Conservation (phyloP, 257 asterid species). For the Nicotiana knightiana region DNA sequence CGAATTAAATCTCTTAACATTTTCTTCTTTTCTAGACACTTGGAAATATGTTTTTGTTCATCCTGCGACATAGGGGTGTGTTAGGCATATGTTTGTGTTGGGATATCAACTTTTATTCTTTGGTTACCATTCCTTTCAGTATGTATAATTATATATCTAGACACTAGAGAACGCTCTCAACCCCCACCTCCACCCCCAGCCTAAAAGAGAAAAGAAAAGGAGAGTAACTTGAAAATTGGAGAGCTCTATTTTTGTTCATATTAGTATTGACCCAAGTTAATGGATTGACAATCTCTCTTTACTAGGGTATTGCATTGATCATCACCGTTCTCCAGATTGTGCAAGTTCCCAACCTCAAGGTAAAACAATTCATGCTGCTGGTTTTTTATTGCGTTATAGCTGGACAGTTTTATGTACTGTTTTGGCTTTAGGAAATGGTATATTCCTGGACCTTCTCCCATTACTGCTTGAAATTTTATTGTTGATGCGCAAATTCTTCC, state of each 20-base stretch:
- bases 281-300: conserved; percentile 8
- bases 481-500: neutral
- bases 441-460: neutral
- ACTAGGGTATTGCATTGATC: conserved; percentile 92
- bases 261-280: neutral
- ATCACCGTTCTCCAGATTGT: conserved; percentile 88
- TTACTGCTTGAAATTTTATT: neutral
- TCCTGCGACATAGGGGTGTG: neutral
- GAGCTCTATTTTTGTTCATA: neutral
- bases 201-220: neutral
- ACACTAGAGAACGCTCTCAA: neutral
- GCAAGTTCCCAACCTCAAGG: conserved; percentile 95
- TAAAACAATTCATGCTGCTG: conserved; percentile 15
- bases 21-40: neutral
- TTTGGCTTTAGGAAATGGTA: conserved; percentile 3
- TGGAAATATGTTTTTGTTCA: neutral
- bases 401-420: neutral
- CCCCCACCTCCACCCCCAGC: neutral
- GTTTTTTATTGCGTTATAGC: neutral
- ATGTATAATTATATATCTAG: neutral
- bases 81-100: neutral
- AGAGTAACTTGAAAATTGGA: conserved; percentile 6
- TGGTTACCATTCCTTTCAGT: neutral
- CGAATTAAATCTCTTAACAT: neutral
- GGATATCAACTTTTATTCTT: neutral